Evolutionary conservation across 2,329 filamentous ascomycete genomes (phyloP).

Genomic region (Aspergillus persii): DNA sequence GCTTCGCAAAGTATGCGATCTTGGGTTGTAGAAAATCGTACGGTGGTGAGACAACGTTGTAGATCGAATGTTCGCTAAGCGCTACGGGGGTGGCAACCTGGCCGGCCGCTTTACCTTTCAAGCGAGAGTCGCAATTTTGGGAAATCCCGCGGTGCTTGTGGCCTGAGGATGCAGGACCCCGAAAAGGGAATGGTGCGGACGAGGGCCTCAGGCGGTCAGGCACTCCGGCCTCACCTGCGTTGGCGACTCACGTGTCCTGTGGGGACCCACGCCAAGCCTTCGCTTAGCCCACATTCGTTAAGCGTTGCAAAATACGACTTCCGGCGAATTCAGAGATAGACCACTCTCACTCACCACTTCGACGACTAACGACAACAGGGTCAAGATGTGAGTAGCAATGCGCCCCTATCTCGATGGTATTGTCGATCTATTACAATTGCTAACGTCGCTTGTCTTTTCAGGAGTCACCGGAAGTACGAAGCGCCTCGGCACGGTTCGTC

Average conservation of each 20-base stretch:
- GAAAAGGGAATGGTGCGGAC: not conserved
- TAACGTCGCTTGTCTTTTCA: constrained; percentile 29
- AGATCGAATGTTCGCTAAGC: not conserved
- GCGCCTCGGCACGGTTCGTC: constrained; percentile 94
- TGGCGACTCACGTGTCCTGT: not conserved
- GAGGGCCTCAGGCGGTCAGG: constrained; percentile 9
- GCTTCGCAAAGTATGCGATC: too few species aligned
- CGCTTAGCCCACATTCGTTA: constrained; percentile 41
- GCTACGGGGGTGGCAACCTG: not conserved
- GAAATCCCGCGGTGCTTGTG: not conserved
- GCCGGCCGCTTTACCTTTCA: too few species aligned
- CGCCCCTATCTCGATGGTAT: constrained; percentile 3
- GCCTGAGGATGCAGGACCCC: not conserved
- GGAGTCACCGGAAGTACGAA: constrained; percentile 69
- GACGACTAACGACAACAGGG: constrained; percentile 49
- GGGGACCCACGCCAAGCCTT: constrained; percentile 15
- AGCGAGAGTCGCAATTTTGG: not conserved
- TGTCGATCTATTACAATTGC: constrained; percentile 20
- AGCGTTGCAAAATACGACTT: constrained; percentile 40
- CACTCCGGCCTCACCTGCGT: not conserved
- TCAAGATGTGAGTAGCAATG: constrained; percentile 45
- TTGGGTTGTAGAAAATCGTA: not conserved
- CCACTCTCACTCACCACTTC: constrained; percentile 42
- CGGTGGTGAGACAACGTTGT: not conserved
- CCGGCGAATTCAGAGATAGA: constrained; percentile 38